Evolutionary conservation across 805 yeast genomes (phyloP).

Genomic region (Sungouiozyma ichnusensis): DNA sequence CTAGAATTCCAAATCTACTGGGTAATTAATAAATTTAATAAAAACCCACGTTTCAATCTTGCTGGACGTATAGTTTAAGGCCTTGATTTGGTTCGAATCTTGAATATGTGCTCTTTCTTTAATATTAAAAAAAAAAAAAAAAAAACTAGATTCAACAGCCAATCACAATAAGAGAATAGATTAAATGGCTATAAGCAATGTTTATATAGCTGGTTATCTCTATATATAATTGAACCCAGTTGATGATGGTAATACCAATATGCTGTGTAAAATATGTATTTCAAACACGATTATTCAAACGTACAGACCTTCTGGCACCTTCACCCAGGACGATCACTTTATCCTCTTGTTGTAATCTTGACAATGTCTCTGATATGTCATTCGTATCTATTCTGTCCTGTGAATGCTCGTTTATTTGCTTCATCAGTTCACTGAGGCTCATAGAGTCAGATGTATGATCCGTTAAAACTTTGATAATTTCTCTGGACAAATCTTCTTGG

Average conservation of each 20-base stretch:
- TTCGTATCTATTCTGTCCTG: constrained; percentile 56
- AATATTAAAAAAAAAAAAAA: too few relatives aligned
- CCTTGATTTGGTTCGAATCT: not conserved
- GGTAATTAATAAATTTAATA: too few relatives aligned
- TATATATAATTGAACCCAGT: too few relatives aligned
- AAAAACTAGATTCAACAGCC: not conserved
- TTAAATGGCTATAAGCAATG: not conserved
- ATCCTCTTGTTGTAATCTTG: constrained; percentile 62
- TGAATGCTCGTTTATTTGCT: constrained; percentile 48
- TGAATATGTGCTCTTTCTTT: not conserved
- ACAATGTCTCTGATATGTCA: constrained; percentile 59
- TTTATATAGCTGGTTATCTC: not conserved
- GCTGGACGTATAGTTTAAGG: not conserved
- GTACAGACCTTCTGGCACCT: constrained; percentile 54
- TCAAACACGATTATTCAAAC: constrained; percentile 27
- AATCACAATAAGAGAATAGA: not conserved
- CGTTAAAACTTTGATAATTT: constrained; percentile 45
- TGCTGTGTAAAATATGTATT: too few relatives aligned
- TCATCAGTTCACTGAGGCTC: constrained; percentile 47
- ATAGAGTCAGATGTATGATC: constrained; percentile 39
- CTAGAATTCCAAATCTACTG: too few relatives aligned
- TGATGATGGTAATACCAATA: too few relatives aligned
- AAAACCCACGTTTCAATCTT: not conserved
- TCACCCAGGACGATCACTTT: constrained; percentile 61
- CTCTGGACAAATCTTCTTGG: constrained; percentile 62